A percentile compares a stretch with the other conserved stretches of the same genome.
Evolutionary conservation across 1,284 basidiomycete genomes (phyloP).

Genomic region (Wallemia mellicola): DNA sequence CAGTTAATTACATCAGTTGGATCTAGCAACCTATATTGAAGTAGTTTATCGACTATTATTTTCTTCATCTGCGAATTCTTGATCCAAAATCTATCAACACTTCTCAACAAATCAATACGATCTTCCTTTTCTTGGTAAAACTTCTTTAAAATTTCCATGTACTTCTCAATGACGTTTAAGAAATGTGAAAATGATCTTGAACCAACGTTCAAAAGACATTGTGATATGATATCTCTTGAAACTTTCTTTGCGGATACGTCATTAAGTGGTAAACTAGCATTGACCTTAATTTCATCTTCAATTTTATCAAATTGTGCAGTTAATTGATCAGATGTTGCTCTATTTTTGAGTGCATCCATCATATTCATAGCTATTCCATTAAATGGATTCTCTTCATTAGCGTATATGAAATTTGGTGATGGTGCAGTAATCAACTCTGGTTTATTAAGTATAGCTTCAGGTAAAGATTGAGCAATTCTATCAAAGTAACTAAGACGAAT

Average conservation of each 20-base stretch:
- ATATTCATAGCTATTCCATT: not conserved
- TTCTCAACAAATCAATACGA: constrained; percentile 36
- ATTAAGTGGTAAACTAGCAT: constrained; percentile 12
- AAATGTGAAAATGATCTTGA: constrained; percentile 91
- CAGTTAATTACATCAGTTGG: constrained; percentile 68
- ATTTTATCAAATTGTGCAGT: constrained; percentile 41
- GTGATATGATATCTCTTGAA: constrained; percentile 50
- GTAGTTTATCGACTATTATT: constrained; percentile 85
- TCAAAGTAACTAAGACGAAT: constrained; percentile 80
- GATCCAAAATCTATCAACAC: constrained; percentile 46
- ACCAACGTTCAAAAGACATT: constrained; percentile 68
- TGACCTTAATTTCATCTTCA: constrained; percentile 27
- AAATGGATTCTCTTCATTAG: constrained; percentile 21
- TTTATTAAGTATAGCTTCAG: constrained; percentile 37
- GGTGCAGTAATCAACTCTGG: constrained; percentile 18
- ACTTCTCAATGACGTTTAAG: constrained; percentile 87
- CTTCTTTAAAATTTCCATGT: constrained; percentile 56
- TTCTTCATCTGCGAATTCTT: constrained; percentile 49
- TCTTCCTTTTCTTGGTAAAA: constrained; percentile 25
- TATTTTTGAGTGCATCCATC: not conserved
- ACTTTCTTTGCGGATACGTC: constrained; percentile 27
- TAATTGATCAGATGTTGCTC: constrained; percentile 46
- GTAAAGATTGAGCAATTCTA: constrained; percentile 63
- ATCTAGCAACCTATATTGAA: constrained; percentile 94
- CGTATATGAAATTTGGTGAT: constrained; percentile 55